Evolutionary conservation across 805 yeast genomes (phyloP).

Genomic region (Hanseniaspora vineae): DNA sequence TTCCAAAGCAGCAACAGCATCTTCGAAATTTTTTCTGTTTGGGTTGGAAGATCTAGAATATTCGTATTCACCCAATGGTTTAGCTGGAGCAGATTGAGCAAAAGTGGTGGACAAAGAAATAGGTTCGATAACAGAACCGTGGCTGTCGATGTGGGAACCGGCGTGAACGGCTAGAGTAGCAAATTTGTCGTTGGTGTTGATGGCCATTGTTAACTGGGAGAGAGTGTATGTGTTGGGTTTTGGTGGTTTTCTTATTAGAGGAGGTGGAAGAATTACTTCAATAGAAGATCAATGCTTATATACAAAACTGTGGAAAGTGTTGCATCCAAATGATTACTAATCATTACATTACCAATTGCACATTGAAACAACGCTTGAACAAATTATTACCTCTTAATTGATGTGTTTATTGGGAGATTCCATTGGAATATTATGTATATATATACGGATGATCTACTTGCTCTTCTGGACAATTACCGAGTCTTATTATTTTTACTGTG

Average conservation of each 20-base stretch:
- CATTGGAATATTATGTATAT: too few relatives aligned
- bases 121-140: constrained; percentile 83
- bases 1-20: constrained; percentile 68
- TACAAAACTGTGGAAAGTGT: too few relatives aligned
- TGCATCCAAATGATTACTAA: too few relatives aligned
- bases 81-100: constrained; percentile 66
- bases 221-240: neutral
- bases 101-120: constrained; percentile 76
- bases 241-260: neutral
- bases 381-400: too few relatives aligned
- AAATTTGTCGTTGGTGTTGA: constrained; percentile 29
- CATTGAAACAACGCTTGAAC: too few relatives aligned
- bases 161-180: constrained; percentile 80
- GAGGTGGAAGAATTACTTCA: too few relatives aligned
- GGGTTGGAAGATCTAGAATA: constrained; percentile 82
- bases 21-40: constrained; percentile 71
- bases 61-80: constrained; percentile 68
- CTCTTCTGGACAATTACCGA: too few relatives aligned
- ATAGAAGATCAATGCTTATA: too few relatives aligned
- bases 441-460: too few relatives aligned
- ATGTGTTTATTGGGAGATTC: too few relatives aligned
- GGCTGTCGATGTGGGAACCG: constrained; percentile 59
- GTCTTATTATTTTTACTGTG: too few relatives aligned
- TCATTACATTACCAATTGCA: too few relatives aligned
- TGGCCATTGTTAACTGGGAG: constrained; percentile 11